Percentiles rank a stretch among this genome's conserved stretches.
Conservation (phyloP, 441 rosid genomes). For the Erysimum pusillum region DNA sequence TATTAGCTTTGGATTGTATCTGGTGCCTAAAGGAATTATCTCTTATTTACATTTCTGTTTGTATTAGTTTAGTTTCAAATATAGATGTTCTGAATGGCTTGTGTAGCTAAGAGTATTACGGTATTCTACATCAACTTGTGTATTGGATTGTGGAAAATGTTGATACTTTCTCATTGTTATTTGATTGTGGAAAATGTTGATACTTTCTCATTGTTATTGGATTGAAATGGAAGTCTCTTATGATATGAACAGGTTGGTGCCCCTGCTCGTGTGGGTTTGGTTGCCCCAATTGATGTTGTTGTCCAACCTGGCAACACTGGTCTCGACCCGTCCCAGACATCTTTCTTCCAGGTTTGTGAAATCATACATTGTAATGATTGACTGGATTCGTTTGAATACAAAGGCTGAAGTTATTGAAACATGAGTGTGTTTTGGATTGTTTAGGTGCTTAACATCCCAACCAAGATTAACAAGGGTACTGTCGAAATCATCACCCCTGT, state of each 20-base stretch:
- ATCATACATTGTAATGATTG: not conserved
- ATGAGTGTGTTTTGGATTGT: not conserved
- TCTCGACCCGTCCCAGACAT: slow-evolving; percentile 75
- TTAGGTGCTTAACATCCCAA: slow-evolving; percentile 74
- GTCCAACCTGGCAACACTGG: slow-evolving; percentile 81
- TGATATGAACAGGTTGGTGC: slow-evolving; percentile 65
- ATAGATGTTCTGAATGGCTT: not conserved
- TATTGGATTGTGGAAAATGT: not conserved
- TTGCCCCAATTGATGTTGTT: slow-evolving; percentile 74
- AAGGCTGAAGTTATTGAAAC: not conserved
- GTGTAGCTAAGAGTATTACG: not conserved
- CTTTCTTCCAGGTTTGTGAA: slow-evolving; percentile 69
- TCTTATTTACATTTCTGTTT: not conserved
- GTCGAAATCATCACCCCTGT: slow-evolving; percentile 73
- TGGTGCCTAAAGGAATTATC: not conserved
- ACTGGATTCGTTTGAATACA: not conserved
- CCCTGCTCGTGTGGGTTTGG: slow-evolving; percentile 77
- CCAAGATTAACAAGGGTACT: slow-evolving; percentile 78
- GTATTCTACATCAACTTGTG: not conserved
- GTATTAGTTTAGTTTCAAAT: slow-evolving; percentile 14
- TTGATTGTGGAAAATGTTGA: slow-evolving; percentile 2
- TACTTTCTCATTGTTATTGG: not conserved
- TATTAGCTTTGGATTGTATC: not conserved
- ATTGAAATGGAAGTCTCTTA: not conserved
- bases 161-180: not conserved